Base-by-base conservation (phyloP, 164 flowering plant species). In the Dillenia suffruticosa region DNA sequence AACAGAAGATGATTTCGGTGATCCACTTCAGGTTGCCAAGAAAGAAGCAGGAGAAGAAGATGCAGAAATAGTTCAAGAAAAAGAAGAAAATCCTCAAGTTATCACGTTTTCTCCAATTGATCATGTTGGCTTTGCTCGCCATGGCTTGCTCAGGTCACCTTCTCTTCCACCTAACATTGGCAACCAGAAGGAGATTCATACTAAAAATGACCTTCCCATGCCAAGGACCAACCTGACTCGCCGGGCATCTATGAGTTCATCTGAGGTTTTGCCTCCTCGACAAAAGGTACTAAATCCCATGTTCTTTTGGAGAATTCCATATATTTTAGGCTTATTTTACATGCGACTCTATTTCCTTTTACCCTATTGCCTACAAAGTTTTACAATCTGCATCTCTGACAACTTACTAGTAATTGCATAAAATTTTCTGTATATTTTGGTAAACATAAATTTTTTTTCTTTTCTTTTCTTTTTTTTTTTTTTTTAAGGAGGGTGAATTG, bases 121-220 rank as follows among this genome's bases (percentile, higher is more conserved):
- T 14, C 71, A 66, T 24, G 62, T 26, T 51, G 63, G 12, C 46
- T 10, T 47, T 14, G 46, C 16, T 63, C 49, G 51, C 44, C 58
- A 49, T 22, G 58, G 50, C 43, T 61, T 84, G 57, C 73, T 22
- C 45, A 60, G 81, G 14, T 24, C 77, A 12, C 82, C 87, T 7
- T 80, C 87, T 12, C 56, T 84, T 45, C 88, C 92, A 12, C 65
- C 78, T 26, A 49, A 51, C 48, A 43, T 67, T 19, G 79, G 70
- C 40, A 73, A 66, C 63, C 64, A 54, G 54, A 70, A 69, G 46
- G 14, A 2, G 44, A 9, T 12, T 16, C 68, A 53, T 57, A 64
- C 73, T 51, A 61, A 59, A 51, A 81, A 71, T 22, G 59, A 50
- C 12, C 51, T 65, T 13, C 61, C 49, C 24, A 51, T 54, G 12